A percentile compares a stretch with the other conserved stretches of the same genome.
Evolutionary conservation across 2,329 filamentous ascomycete species (phyloP).

Genomic region (Verticillium isaacii): DNA sequence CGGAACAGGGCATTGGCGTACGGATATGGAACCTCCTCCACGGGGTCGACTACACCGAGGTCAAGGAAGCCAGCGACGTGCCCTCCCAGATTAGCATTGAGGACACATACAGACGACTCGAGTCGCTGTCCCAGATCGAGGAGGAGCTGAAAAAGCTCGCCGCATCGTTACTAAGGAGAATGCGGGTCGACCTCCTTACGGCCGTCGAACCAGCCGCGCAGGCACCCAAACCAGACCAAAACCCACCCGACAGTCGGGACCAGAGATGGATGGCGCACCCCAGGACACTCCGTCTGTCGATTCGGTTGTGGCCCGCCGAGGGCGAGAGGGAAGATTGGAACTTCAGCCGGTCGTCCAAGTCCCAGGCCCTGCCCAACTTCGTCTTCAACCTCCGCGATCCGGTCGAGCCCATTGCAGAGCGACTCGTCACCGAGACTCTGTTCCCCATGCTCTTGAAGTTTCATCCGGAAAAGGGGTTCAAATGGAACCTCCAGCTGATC

Average conservation of each 20-base stretch:
- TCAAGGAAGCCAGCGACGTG: conserved; percentile 64
- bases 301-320: conserved; percentile 50
- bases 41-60: conserved; percentile 71
- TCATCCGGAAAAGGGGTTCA: conserved; percentile 58
- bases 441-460: conserved; percentile 70
- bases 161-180: conserved; percentile 67
- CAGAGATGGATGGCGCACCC: conserved; percentile 72
- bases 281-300: conserved; percentile 75
- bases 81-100: conserved; percentile 92
- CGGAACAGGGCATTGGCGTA: conserved; percentile 64
- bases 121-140: conserved; percentile 57
- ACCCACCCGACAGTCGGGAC: conserved; percentile 2
- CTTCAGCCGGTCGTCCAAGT: conserved; percentile 71
- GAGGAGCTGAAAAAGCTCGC: conserved; percentile 67
- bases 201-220: conserved; percentile 31
- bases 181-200: conserved; percentile 71
- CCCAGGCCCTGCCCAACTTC: conserved; percentile 66
- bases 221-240: conserved; percentile 14
- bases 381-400: conserved; percentile 60
- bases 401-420: conserved; percentile 57
- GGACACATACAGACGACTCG: conserved; percentile 76
- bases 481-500: conserved; percentile 77
- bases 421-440: conserved; percentile 64
- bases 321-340: conserved; percentile 44
- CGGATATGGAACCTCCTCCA: conserved; percentile 77